Evolutionary conservation across 352 stramenopile species (phyloP).

Genomic region (Phytophthora cryptogea): DNA sequence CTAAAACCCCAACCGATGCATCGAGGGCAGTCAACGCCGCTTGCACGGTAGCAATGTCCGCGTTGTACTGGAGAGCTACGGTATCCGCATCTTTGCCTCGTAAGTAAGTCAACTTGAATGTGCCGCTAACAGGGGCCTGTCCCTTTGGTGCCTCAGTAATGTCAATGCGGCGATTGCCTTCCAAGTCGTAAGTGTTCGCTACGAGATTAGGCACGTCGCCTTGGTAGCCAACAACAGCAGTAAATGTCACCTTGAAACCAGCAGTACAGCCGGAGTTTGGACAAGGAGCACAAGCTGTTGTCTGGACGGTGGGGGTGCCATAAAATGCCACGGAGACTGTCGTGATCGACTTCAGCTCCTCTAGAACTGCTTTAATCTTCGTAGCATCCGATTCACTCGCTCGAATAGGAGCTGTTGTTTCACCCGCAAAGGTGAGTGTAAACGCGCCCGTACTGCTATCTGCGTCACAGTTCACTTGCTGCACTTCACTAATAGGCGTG

Average conservation of each 20-base stretch:
- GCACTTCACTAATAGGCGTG: conserved; percentile 71
- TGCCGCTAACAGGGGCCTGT: conserved; percentile 88
- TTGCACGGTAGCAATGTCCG: conserved; percentile 54
- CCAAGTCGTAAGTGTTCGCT: conserved; percentile 83
- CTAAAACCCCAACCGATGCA: conserved; percentile 68
- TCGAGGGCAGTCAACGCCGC: conserved; percentile 81
- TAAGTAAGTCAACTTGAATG: conserved; percentile 90
- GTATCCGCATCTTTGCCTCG: conserved; percentile 81
- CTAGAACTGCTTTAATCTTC: conserved; percentile 85
- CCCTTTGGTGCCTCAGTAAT: conserved; percentile 78
- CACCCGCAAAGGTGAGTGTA: conserved; percentile 78
- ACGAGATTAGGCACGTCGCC: conserved; percentile 91
- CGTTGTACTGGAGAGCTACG: conserved; percentile 62
- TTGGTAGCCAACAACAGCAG: conserved; percentile 66
- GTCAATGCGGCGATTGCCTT: conserved; percentile 90
- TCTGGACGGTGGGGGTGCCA: conserved; percentile 22
- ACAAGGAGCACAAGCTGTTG: conserved; percentile 80
- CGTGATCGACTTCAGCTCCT: conserved; percentile 91
- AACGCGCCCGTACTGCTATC: conserved; percentile 84
- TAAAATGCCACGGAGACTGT: conserved; percentile 84
- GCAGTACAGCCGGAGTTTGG: conserved; percentile 51
- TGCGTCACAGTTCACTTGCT: conserved; percentile 93
- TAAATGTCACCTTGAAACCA: conserved; percentile 92
- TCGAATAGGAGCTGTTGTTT: conserved; percentile 89
- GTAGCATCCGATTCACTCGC: conserved; percentile 67